Conservation (phyloP, 192 early-diverging fungal genomes). For the Nowakowskiella sp. region DNA sequence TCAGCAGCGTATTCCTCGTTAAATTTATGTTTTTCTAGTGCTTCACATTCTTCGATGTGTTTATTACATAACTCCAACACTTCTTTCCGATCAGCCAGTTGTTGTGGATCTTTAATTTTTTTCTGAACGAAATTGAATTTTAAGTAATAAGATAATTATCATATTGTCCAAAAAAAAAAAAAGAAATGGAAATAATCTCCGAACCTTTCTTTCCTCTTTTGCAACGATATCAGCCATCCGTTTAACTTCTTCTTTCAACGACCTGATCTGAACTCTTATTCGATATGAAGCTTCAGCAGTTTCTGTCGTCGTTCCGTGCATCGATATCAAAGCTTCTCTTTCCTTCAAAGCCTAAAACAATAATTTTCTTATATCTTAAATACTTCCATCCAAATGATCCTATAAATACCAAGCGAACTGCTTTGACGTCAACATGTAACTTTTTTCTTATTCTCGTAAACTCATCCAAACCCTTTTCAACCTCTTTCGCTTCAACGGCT, state of each 20-base stretch:
- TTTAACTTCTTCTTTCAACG: constrained; percentile 32
- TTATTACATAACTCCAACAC: constrained; percentile 38
- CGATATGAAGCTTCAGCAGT: constrained; percentile 51
- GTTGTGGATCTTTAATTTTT: constrained; percentile 17
- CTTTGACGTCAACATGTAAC: constrained; percentile 41
- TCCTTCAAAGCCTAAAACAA: constrained; percentile 37
- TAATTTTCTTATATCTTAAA: neutral
- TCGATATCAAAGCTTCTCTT: constrained; percentile 32
- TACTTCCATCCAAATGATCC: neutral
- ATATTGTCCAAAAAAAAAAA: too few relatives aligned
- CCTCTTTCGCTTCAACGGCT: constrained; percentile 27
- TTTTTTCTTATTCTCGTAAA: constrained; percentile 45
- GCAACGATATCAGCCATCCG: constrained; percentile 35
- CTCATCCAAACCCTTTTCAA: constrained; percentile 41
- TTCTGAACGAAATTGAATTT: constrained; percentile 8
- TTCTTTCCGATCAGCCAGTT: constrained; percentile 38
- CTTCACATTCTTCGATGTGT: constrained; percentile 55
- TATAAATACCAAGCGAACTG: constrained; percentile 26
- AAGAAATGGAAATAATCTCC: constrained; percentile 7
- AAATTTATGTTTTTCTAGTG: constrained; percentile 46
- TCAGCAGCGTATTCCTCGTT: constrained; percentile 36
- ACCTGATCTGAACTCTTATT: constrained; percentile 43
- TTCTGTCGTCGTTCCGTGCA: constrained; percentile 46
- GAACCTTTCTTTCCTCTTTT: constrained; percentile 51
- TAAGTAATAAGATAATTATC: too few relatives aligned